Base-by-base conservation (phyloP, 768 basidiomycete genomes). In the Galerina sulciceps region DNA sequence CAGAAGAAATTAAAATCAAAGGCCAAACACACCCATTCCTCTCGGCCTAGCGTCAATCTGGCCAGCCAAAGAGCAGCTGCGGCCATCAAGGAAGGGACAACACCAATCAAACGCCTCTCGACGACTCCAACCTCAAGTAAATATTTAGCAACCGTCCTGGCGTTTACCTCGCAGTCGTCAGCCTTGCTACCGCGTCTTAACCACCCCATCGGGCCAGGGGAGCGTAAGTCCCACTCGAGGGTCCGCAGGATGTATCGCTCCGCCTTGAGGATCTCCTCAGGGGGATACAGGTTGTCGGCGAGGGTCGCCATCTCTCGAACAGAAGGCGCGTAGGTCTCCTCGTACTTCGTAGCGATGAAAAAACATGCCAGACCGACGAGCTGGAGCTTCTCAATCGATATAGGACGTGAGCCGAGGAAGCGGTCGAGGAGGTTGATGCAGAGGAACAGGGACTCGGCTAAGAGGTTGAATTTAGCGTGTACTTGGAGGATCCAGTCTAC, bases 401-500 rank as follows among this genome's bases (percentile, higher is more conserved):
- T 87, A 48, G 86, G 83, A 11, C 94, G 90, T 36, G 78, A 71
- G 14, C 83, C 84, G 15, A 90, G 79, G 76, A 90, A 89, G 50
- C 89, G 85, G 67, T 90, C 88, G 54, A 96, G 85, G 68, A 97
- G 86, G 78, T 97, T 96, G 63, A 88, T 80, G 67, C 87, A 87
- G 57, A 96, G 85, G 78, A 96, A 96, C 55, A 97, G 85, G 1
- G 96, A 96, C 74, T 98, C 95, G 14, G 92, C 91, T 10, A 92
- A 80, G 31, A 97, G 81, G 55, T 86, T 85, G 81, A 95, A 96
- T 63, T 89, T 89, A 49, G 83, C 82, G 70, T 97, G 96, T 14
- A 96, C 89, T 73, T 95, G 92, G 62, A 97, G 86, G 58, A 98
- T 81, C 94, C 94, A 97, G 79, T 96, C 95, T 62, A 91, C 86